Evolutionary conservation across 2,329 filamentous ascomycete genomes (phyloP), one percentile per base, ranked within the genome.

Genomic region (Aphanocladium album): DNA sequence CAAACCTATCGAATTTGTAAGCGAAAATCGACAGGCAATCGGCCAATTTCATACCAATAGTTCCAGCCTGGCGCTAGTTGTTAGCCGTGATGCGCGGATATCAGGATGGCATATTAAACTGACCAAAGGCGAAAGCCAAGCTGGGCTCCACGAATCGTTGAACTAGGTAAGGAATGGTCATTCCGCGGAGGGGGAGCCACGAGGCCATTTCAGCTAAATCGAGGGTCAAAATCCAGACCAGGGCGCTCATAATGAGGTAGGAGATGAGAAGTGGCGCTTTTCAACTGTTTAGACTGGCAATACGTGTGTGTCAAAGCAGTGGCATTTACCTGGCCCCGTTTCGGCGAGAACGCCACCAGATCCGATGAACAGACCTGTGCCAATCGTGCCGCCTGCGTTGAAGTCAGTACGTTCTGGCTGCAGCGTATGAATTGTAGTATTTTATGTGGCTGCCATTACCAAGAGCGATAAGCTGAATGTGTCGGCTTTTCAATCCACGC

Each of bases 121-220:
- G 43, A 56, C 58, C 58, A 35, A 55, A 72, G 52, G 76, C 77
- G 62, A 82, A 82, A 3, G 79, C 81, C 39, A 84, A 68, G n/a
- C 77, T 77, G 1, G 78, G 76, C 64, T 83, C 80, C 5, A 80
- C 76, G 63, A 79, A 82, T 4, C 79, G 75, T 5, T 70, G 72
- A 45, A 76, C 77, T 53, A 79, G 74, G 57, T 81, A 81, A 74
- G 16, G 77, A 75, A 58, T 51, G 5, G 60, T 61, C 46, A 61
- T 50, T 21, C 77, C 73, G 23, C 77, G 72, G 37, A 81, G 71
- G 0, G 80, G 80, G 37, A 80, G 70, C 57, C 78, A 80, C 12
- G 79, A 76, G n/a, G 74, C 76, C 75, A 83, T 80, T 68, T 83
- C 80, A 51, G 77, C 80, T 45, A 82, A 67, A 57, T 67, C 69